Conservation (phyloP, 768 basidiomycete genomes). For the Serendipita sp. region DNA sequence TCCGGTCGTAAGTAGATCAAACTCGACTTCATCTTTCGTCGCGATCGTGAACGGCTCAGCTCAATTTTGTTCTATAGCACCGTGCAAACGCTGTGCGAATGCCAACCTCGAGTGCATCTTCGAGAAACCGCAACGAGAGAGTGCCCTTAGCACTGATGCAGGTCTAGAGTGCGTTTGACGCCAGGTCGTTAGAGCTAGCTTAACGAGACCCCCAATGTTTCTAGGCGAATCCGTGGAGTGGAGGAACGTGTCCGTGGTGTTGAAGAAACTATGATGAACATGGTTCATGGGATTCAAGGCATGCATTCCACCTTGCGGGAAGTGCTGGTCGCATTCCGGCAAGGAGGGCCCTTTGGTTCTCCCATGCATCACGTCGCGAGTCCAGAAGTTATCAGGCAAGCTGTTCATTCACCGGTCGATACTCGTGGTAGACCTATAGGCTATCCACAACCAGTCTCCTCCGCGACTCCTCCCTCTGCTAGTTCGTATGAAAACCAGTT, state of each 20-base stretch:
- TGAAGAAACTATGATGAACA: not conserved
- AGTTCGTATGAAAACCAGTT: conserved; percentile 4
- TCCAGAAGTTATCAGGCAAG: conserved; percentile 1
- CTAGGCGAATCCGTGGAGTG: not conserved
- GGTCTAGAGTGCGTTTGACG: conserved; percentile 56
- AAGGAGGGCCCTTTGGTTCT: not conserved
- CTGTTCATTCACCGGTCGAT: not conserved
- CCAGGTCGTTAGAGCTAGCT: not conserved
- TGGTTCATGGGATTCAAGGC: not conserved
- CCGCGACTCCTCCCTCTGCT: not conserved
- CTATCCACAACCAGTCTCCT: not conserved
- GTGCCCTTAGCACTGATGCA: conserved; percentile 74
- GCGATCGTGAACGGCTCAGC: conserved; percentile 52
- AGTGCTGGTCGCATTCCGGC: not conserved
- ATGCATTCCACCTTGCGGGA: not conserved
- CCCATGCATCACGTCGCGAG: conserved; percentile 7
- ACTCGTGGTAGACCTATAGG: not conserved
- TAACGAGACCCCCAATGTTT: not conserved
- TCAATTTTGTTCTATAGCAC: conserved; percentile 28
- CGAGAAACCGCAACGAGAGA: conserved; percentile 82
- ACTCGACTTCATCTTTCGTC: not conserved
- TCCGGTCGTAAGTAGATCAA: not conserved
- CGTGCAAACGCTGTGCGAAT: conserved; percentile 85
- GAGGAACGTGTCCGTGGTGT: conserved; percentile 2
- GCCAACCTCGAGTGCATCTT: conserved; percentile 85